Percentiles rank a stretch among this genome's conserved stretches.
Conservation (phyloP, 441 rosid species). For the Syzygium syzygioides region DNA sequence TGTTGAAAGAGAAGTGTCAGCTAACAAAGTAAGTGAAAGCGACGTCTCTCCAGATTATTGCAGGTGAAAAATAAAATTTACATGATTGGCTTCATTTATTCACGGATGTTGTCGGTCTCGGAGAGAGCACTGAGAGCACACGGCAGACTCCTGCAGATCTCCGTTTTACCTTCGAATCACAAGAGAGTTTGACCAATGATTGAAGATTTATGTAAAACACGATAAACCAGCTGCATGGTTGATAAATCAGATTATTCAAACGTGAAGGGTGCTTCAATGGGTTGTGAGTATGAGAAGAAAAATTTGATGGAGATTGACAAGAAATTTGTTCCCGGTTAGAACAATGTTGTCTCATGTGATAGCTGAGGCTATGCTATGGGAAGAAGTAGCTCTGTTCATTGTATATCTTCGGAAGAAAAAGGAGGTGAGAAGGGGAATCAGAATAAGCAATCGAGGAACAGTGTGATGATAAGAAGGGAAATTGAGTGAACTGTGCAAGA, state of each 20-base stretch:
- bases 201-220: background rate
- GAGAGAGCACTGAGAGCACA: background rate
- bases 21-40: background rate
- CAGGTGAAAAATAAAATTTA: background rate
- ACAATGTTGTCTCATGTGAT: background rate
- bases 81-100: background rate
- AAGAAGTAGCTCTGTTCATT: background rate
- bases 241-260: background rate
- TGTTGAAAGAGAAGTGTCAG: background rate
- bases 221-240: background rate
- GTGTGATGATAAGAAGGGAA: background rate
- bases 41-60: background rate
- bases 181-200: background rate
- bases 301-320: background rate
- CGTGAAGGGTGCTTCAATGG: background rate
- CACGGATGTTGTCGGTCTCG: background rate
- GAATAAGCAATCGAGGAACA: background rate
- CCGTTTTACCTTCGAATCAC: background rate
- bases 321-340: background rate
- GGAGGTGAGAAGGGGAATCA: background rate
- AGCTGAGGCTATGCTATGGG: background rate
- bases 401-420: background rate
- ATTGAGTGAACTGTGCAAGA: background rate
- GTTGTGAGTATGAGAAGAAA: background rate
- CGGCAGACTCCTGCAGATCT: background rate